Evolutionary conservation across 2,329 filamentous ascomycete species (phyloP).

Genomic region (Neurospora sp.): DNA sequence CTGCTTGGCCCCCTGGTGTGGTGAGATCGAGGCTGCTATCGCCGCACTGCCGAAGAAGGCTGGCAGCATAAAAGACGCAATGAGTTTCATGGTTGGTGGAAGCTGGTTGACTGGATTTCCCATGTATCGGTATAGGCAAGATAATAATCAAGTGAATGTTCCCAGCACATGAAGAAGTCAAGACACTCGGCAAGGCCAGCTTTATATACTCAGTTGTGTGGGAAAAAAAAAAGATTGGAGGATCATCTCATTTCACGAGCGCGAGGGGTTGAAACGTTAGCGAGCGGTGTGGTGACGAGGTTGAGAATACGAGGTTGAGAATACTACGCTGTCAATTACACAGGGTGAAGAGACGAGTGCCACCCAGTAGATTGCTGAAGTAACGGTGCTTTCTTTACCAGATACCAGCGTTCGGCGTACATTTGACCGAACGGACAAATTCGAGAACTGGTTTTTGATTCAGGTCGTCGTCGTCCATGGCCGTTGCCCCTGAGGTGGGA

Average conservation of each 20-base stretch:
- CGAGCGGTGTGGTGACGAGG: not conserved
- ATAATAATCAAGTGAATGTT: not conserved
- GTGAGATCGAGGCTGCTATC: not conserved
- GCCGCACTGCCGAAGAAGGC: not conserved
- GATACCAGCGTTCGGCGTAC: not conserved
- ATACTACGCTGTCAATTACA: not conserved
- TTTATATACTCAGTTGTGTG: not conserved
- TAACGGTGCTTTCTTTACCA: not conserved
- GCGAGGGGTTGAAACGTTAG: not conserved
- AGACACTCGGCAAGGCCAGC: not conserved
- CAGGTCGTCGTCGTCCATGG: not conserved
- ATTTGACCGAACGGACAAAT: not conserved
- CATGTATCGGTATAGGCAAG: not conserved
- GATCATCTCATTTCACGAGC: not conserved
- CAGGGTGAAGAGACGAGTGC: not conserved
- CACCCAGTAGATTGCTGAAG: not conserved
- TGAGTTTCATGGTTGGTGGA: not conserved
- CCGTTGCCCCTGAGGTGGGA: not conserved
- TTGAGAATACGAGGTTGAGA: not conserved
- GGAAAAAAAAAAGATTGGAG: too few relatives aligned
- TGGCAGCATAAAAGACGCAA: not conserved
- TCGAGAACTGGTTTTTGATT: not conserved
- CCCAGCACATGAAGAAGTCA: not conserved
- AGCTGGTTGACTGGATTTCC: not conserved
- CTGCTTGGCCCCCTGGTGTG: not conserved